Conservation (phyloP, 2,329 filamentous ascomycete species). For the Aspergillus brasiliensis region DNA sequence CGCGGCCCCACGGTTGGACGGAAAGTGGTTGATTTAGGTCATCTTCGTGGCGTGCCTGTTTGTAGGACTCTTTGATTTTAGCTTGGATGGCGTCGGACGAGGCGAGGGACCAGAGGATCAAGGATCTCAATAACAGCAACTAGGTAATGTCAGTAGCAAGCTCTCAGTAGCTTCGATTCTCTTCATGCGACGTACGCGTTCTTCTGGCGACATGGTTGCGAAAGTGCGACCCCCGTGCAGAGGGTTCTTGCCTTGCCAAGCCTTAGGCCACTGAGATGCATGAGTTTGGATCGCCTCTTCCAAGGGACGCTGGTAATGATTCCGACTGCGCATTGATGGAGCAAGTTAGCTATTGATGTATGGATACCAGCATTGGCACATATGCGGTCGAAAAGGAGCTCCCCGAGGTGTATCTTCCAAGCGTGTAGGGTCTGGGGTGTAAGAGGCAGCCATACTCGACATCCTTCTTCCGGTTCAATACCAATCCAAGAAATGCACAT, state of each 20-base stretch:
- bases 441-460: conserved; percentile 74
- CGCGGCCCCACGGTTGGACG: conserved; percentile 86
- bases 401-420: background rate
- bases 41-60: conserved; percentile 77
- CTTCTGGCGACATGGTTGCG: conserved; percentile 74
- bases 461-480: conserved; percentile 97
- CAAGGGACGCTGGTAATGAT: conserved; percentile 88
- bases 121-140: conserved; percentile 79
- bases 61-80: conserved; percentile 85
- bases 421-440: conserved; percentile 11
- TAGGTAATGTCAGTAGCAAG: conserved; percentile 42
- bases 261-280: conserved; percentile 81
- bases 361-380: background rate
- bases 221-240: conserved; percentile 80
- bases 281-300: conserved; percentile 89
- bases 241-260: conserved; percentile 83
- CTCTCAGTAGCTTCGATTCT: background rate
- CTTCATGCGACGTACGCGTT: conserved; percentile 66
- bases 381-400: conserved; percentile 2
- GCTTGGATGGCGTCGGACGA: conserved; percentile 81
- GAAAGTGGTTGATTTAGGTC: conserved; percentile 83
- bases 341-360: conserved; percentile 32
- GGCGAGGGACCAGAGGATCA: conserved; percentile 85
- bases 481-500: conserved; percentile 82
- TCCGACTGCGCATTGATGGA: conserved; percentile 61